These are phyloP conservation scores for Penicillium sp. DNA, from an alignment of 2,329 filamentous ascomycete genomes.

Conservation along the genomic window DNA sequence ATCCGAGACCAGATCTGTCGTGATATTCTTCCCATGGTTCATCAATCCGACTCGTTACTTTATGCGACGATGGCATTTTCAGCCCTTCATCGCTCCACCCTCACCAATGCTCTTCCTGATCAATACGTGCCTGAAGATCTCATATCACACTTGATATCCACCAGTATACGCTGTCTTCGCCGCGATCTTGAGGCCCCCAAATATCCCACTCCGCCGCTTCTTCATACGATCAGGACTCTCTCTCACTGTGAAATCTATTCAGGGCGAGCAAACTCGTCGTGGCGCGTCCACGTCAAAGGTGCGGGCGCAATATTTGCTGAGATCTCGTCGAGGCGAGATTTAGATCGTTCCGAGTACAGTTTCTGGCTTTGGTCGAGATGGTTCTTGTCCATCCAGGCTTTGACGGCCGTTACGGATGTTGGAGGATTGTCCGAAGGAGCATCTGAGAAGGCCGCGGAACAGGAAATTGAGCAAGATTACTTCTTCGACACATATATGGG, in stretches of 20 bases:
- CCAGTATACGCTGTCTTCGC: constrained; percentile 4
- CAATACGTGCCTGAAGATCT: constrained; percentile 8
- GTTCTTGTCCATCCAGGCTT: constrained; percentile 27
- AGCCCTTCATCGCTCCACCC: constrained; percentile 22
- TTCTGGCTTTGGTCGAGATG: constrained; percentile 17
- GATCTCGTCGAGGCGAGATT: constrained; percentile 5
- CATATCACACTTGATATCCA: constrained; percentile 2
- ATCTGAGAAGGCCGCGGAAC: neutral
- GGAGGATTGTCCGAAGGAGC: constrained; percentile 4
- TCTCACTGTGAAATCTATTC: constrained; percentile 30
- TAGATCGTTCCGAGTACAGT: constrained; percentile 5
- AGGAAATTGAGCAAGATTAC: neutral
- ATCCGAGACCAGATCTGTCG: constrained; percentile 24
- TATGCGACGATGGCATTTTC: constrained; percentile 29
- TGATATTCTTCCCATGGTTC: constrained; percentile 23
- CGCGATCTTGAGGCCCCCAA: constrained; percentile 7
- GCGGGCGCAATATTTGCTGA: constrained; percentile 21
- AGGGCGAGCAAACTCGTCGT: constrained; percentile 22
- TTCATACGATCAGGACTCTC: constrained; percentile 26
- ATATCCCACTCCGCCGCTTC: constrained; percentile 14
- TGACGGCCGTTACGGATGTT: constrained; percentile 20
- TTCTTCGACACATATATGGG: constrained; percentile 12
- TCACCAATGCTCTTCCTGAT: constrained; percentile 4
- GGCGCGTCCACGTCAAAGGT: constrained; percentile 28
- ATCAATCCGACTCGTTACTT: constrained; percentile 23